These are phyloP conservation scores for Diplotaxis tenuifolia DNA, from an alignment of 345 rosid genomes.

Conservation along the genomic window DNA sequence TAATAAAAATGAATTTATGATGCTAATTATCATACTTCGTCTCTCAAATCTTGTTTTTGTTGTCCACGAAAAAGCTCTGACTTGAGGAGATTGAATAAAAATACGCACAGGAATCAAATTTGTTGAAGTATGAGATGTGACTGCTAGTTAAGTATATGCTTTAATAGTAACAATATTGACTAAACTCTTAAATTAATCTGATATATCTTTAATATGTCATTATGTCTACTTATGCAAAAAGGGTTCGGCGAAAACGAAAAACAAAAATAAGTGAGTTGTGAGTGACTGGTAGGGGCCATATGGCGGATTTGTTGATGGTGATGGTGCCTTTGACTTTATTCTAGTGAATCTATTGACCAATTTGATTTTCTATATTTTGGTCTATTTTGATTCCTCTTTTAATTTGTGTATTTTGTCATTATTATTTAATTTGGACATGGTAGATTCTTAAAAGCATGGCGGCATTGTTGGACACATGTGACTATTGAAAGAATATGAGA, in stretches of 20 bases:
- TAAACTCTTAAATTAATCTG: not conserved
- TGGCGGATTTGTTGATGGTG: conserved; percentile 36
- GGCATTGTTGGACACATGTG: conserved; percentile 26
- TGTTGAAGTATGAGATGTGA: not conserved
- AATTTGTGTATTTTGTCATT: conserved; percentile 5
- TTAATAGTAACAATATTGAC: not conserved
- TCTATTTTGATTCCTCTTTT: conserved; percentile 17
- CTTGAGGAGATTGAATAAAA: not conserved
- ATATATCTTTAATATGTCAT: not conserved
- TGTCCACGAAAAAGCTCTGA: not conserved
- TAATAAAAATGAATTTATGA: not conserved
- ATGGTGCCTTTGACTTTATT: conserved; percentile 39
- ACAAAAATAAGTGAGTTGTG: conserved; percentile 15
- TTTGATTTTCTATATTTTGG: conserved; percentile 13
- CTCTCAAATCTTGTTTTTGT: not conserved
- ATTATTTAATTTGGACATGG: conserved; percentile 24
- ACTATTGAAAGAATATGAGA: no score
- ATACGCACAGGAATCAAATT: not conserved
- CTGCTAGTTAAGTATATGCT: not conserved
- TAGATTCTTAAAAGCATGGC: conserved; percentile 32
- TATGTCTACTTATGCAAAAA: not conserved
- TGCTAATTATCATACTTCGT: not conserved
- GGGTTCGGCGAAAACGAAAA: not conserved
- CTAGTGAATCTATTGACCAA: conserved; percentile 32
- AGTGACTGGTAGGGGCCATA: conserved; percentile 30